Percentiles rank a stretch among this genome's conserved stretches.
Conservation (phyloP, 768 basidiomycete species). For the Lentinula boryana region DNA sequence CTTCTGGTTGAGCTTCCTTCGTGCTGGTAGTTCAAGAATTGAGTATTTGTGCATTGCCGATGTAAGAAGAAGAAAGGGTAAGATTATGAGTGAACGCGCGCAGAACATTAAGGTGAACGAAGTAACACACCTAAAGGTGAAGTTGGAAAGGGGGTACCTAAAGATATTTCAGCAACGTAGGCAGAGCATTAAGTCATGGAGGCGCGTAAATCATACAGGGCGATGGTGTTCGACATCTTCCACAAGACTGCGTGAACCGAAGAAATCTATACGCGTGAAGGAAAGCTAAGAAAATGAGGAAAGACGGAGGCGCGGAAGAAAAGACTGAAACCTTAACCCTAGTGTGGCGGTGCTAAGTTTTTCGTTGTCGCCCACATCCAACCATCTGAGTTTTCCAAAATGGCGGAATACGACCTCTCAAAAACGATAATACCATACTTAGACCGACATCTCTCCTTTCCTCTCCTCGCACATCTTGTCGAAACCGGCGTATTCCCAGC, state of each 20-base stretch:
- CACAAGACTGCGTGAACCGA: not conserved
- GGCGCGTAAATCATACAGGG: slow-evolving; percentile 27
- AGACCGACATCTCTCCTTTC: slow-evolving; percentile 93
- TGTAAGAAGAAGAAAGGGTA: not conserved
- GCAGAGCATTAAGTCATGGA: not conserved
- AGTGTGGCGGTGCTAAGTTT: not conserved
- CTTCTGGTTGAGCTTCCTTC: slow-evolving; percentile 95
- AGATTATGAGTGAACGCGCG: not conserved
- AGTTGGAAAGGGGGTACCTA: slow-evolving; percentile 85
- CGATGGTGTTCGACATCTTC: slow-evolving; percentile 47
- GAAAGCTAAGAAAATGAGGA: not conserved
- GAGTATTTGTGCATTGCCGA: slow-evolving; percentile 7
- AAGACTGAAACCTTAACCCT: not conserved
- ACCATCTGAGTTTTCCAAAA: not conserved
- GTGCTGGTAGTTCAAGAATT: slow-evolving; percentile 46
- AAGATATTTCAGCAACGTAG: not conserved
- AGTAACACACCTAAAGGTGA: slow-evolving; percentile 71
- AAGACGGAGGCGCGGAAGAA: not conserved
- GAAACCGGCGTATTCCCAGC: slow-evolving; percentile 71
- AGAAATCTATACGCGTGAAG: not conserved
- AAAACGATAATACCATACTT: slow-evolving; percentile 87
- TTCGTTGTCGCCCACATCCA: not conserved
- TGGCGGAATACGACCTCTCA: slow-evolving; percentile 83
- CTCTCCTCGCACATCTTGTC: slow-evolving; percentile 82
- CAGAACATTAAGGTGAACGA: not conserved